phyloP scores from a whole-genome alignment of 768 basidiomycete species.

The Cubamyces lactineus region DNA sequence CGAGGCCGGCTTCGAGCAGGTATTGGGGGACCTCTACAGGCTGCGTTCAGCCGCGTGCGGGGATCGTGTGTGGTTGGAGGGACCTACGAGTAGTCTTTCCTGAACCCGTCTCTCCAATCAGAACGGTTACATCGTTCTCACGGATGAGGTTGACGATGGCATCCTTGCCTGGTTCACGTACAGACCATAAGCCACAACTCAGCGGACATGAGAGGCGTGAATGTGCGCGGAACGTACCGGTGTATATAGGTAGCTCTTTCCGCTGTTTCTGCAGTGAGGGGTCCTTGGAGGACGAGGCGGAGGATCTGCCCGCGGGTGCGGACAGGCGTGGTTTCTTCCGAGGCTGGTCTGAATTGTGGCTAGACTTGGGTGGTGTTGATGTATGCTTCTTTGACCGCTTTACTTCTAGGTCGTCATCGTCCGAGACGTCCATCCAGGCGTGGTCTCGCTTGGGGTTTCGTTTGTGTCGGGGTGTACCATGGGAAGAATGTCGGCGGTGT shows the following conservation, averaged over 20 bases:
- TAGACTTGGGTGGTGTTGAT: neutral
- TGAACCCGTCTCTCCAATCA: slow-evolving; percentile 96
- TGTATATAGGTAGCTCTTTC: slow-evolving; percentile 75
- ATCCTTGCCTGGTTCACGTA: slow-evolving; percentile 60
- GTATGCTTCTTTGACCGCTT: slow-evolving; percentile 13
- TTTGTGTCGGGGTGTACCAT: slow-evolving; percentile 14
- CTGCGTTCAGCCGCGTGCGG: neutral
- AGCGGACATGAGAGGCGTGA: no score
- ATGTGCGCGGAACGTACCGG: slow-evolving; percentile 49
- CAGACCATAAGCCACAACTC: no score
- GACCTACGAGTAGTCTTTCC: slow-evolving; percentile 97
- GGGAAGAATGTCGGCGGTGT: slow-evolving; percentile 9
- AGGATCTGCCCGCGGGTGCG: slow-evolving; percentile 12
- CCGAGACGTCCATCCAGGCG: slow-evolving; percentile 34
- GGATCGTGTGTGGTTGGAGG: neutral
- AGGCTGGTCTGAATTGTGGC: slow-evolving; percentile 6
- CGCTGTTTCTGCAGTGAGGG: slow-evolving; percentile 61
- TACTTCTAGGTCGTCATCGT: slow-evolving; percentile 35
- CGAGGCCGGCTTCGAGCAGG: slow-evolving; percentile 79
- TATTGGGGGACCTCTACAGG: slow-evolving; percentile 93
- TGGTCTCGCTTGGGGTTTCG: slow-evolving; percentile 27
- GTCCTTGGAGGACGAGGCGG: slow-evolving; percentile 14
- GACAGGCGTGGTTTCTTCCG: slow-evolving; percentile 23
- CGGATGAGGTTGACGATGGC: slow-evolving; percentile 72
- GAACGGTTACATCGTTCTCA: slow-evolving; percentile 81